Evolutionary conservation across 495 filamentous ascomycete genomes (phyloP), one percentile per base, ranked within the genome.

Genomic region (Patellaria atrata): DNA sequence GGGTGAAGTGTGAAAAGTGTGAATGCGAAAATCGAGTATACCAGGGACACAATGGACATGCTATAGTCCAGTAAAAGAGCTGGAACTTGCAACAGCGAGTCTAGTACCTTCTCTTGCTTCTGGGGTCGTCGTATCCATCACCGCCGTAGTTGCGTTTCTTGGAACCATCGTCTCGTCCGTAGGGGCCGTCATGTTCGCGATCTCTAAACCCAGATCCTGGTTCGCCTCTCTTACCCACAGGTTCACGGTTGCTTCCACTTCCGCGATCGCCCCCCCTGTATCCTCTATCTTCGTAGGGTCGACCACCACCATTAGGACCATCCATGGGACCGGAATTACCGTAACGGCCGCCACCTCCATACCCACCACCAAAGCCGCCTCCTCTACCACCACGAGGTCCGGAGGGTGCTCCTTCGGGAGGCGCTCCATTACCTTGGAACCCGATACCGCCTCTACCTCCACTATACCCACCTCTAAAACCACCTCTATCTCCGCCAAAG

Each of bases 401-500:
- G 42, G 78, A 77, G 15, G 81, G 81, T 21, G 81, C 81, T 51
- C 83, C 82, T 18, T 78, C 74, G 33, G 79, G 80, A 31, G 80
- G 63, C 30, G 57, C 58, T 26, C 60, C 61, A 33, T 62, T 61
- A 13, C 55, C 41, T 37, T 68, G 67, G 45, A 54, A 54, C 4
- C 55, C 50, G 18, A 50, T 49, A 8, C 55, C 55, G 27, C 50
- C 41, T 27, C 52, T 17, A n/a, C 44, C 44, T 15, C 41, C 40
- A 25, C 49, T 42, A 33, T 37, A 37, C 8, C 47, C 44, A 36
- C 39, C 33, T 35, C 33, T 36, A 19, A 26, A 25, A 11, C 22
- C 30, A 26, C 50, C 57, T 29, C 44, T 28, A 20, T 37, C 44
- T 40, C 67, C 70, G 9, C 43, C 27, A 22, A 37, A 37, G 5